Conservation (phyloP, 768 basidiomycete species). For the Suillus placidus region DNA sequence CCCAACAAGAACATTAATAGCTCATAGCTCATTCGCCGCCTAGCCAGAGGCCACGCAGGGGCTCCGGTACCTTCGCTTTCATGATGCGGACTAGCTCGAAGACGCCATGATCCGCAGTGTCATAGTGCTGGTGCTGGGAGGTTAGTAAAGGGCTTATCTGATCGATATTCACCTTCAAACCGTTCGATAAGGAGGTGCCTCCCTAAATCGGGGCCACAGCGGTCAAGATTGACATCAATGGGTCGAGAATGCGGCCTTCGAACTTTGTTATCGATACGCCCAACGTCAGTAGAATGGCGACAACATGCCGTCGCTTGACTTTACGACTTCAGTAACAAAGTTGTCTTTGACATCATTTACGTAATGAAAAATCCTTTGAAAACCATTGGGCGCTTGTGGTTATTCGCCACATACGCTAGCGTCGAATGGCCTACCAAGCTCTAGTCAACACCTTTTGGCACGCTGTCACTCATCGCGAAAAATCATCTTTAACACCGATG, state of each 20-base stretch:
- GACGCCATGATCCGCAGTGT: background rate
- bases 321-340: background rate
- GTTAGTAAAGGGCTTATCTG: background rate
- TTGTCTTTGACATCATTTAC: background rate
- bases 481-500: background rate
- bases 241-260: background rate
- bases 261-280: background rate
- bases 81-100: background rate
- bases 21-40: background rate
- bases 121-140: background rate
- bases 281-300: background rate
- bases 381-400: too few species aligned
- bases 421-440: background rate
- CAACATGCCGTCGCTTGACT: background rate
- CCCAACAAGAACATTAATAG: background rate
- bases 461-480: background rate
- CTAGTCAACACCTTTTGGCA: background rate
- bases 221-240: background rate
- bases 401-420: background rate
- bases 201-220: background rate
- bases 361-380: background rate
- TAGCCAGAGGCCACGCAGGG: background rate
- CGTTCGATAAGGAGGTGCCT: background rate
- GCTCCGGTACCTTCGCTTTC: background rate
- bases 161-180: background rate